Base-by-base conservation (phyloP, 352 stramenopile genomes). In the Phytopythium aichiense region DNA sequence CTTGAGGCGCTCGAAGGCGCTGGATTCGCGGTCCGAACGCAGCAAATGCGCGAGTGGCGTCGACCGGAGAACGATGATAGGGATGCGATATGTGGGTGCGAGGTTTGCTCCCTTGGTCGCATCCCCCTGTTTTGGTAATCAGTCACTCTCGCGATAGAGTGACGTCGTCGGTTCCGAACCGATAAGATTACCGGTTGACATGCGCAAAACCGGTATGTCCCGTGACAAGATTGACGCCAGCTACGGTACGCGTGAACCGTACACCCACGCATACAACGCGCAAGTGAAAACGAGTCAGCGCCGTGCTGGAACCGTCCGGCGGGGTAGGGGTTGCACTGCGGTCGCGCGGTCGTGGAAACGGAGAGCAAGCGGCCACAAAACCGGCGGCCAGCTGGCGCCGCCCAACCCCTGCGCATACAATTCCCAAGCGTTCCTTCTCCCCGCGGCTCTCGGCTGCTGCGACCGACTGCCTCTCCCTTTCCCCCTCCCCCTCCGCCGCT, bases 261-360 rank as follows among this genome's bases (percentile, higher is more conserved):
- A 55, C 49, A 55, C 49, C 30, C 8, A 4, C 25, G 46, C 25
- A 23, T 55, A 55, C 49, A 55, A 38, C 22, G 4, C 11, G 25
- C 49, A 22, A 55, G 25, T 16, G 4, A 55, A 55, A 55, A 38
- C 49, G 49, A 55, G 49, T 55, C 49, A 55, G 49, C 16, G 46
- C 15, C 23, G 20, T 6, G 23, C 28, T 9, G 28, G 6, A 11
- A 55, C 23, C 13, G 25, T 11, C 22, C 28, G 28, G 28, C 28
- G 49, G 25, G 25, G 7, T 8, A 33, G 23, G 25, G 25, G 49
- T 55, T 18, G 46, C 25, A 12, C 15, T 12, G 22, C 46, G 40
- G 7, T 50, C 43, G 43, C 23, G n/a, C 9, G 1, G 43, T 50
- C 22, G 43, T 50, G 7, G 43, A 50, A 50, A 30, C 43, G 28